These are phyloP conservation scores for Acer yangbiense DNA, from an alignment of 345 rosid species.

Conservation along the genomic window DNA sequence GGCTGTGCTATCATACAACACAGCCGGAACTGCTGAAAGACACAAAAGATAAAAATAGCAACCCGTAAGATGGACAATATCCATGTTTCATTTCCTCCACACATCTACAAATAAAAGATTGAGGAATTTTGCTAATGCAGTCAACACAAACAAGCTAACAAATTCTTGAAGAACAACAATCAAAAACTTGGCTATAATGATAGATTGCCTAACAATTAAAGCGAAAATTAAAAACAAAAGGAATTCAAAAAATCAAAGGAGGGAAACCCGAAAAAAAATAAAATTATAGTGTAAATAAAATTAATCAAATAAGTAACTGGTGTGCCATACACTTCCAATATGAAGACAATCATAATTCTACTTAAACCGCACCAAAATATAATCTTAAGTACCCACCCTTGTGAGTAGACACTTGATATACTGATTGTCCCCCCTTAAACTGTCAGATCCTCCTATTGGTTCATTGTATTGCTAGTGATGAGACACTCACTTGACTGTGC, in stretches of 20 bases:
- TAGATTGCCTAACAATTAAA: neutral
- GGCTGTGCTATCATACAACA: neutral
- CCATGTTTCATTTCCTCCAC: neutral
- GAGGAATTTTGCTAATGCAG: neutral
- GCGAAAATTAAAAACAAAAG: neutral
- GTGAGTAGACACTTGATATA: conserved; percentile 81
- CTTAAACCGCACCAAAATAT: neutral
- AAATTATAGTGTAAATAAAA: neutral
- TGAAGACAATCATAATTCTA: conserved; percentile 1
- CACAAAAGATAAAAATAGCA: neutral
- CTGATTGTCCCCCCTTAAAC: conserved; percentile 95
- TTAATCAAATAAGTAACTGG: conserved; percentile 1
- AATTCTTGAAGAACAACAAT: neutral
- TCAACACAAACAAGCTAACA: neutral
- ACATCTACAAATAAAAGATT: neutral
- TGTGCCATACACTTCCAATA: conserved; percentile 9
- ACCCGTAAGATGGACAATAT: neutral
- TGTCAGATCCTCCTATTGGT: conserved; percentile 60
- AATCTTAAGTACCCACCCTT: conserved; percentile 43
- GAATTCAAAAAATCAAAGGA: neutral
- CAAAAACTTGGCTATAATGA: neutral
- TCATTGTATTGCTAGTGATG: conserved; percentile 38
- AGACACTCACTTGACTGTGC: conserved; percentile 64
- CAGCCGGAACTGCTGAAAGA: neutral
- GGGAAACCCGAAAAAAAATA: neutral